These are phyloP conservation scores for Dothistroma pini DNA, from an alignment of 2,329 filamentous ascomycete species.

Conservation along the genomic window DNA sequence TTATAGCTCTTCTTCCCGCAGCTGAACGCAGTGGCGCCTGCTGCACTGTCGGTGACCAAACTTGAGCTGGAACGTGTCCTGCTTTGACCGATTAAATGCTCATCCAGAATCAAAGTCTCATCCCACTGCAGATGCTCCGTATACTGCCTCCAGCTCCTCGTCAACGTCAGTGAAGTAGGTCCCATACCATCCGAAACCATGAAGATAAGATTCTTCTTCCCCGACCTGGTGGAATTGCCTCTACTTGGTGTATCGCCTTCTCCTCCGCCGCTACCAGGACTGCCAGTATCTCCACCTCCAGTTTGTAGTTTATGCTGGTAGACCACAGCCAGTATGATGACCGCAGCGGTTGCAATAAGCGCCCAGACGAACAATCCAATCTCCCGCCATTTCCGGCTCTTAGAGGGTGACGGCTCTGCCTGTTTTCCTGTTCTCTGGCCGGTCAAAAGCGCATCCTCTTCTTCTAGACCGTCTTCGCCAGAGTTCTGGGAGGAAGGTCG, in stretches of 20 bases:
- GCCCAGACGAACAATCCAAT: constrained; percentile 78
- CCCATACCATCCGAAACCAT: constrained; percentile 99
- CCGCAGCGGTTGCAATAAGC: constrained; percentile 69
- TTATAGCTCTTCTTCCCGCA: constrained; percentile 96
- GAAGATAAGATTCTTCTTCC: constrained; percentile 92
- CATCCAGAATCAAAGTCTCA: constrained; percentile 75
- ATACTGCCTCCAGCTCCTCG: constrained; percentile 79
- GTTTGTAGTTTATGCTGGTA: constrained; percentile 58
- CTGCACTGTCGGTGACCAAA: constrained; percentile 90
- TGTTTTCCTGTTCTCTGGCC: constrained; percentile 44
- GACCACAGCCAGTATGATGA: constrained; percentile 76
- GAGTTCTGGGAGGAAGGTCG: constrained; percentile 56
- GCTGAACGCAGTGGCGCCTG: constrained; percentile 94
- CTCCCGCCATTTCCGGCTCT: constrained; percentile 61
- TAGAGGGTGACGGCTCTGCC: constrained; percentile 35
- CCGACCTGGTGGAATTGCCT: constrained; percentile 30
- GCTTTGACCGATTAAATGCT: constrained; percentile 85
- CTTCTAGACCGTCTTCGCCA: constrained; percentile 54
- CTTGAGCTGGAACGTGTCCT: constrained; percentile 80
- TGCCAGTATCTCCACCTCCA: constrained; percentile 1
- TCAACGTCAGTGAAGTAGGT: constrained; percentile 81
- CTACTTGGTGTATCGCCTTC: constrained; percentile 30
- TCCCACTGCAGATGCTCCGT: constrained; percentile 67
- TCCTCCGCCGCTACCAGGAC: neutral
- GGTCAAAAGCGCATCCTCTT: constrained; percentile 58